Base-by-base conservation (phyloP, 2,329 filamentous ascomycete genomes). In the Ciborinia camelliae region DNA sequence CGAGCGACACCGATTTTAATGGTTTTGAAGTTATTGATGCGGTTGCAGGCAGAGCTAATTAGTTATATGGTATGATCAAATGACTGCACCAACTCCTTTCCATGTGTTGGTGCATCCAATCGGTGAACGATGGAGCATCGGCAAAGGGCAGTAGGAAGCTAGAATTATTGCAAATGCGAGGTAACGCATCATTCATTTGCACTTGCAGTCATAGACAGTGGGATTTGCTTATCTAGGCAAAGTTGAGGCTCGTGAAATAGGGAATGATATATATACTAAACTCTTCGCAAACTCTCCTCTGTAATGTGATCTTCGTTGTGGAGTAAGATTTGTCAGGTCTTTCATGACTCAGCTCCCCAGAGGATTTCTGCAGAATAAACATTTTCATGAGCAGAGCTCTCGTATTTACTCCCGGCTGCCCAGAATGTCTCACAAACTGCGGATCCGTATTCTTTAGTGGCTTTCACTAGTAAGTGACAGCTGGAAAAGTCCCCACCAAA, bases 101-200 rank as follows among this genome's bases (percentile, higher is more conserved):
- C 90, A 0, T 89, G 92, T 4, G 90, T 92, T 65, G 90, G 90
- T 5, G 87, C 92, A n/a, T n/a, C n/a, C n/a, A n/a, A n/a, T n/a
- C n/a, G n/a, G n/a, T n/a, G n/a, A n/a, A n/a, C n/a, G n/a, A n/a
- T n/a, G n/a, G n/a, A n/a, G n/a, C n/a, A 0, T 90, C 90, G 0
- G 87, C 92, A 32, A 90, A 89, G 78, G 89, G 87, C 0, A 90
- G 86, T 23, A 84, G 30, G 32, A 47, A 47, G 55, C 14, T 14
- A 35, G 4, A 18, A 8, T 26, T 37, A 23, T 23, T 12, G 14
- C 20, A 4, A 30, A 41, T 28, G 26, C 15, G 37, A 28, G 18
- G 37, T 18, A 39, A 20, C 30, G 2, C 20, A 37, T 55, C 23
- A 41, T 41, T 26, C 30, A 35, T 52, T 52, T 32, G 50, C 53